A percentile compares a stretch with the other conserved stretches of the same genome.
These are phyloP conservation scores for Cyberlindnera misumaiensis DNA, from an alignment of 805 yeast species.

Conservation along the genomic window DNA sequence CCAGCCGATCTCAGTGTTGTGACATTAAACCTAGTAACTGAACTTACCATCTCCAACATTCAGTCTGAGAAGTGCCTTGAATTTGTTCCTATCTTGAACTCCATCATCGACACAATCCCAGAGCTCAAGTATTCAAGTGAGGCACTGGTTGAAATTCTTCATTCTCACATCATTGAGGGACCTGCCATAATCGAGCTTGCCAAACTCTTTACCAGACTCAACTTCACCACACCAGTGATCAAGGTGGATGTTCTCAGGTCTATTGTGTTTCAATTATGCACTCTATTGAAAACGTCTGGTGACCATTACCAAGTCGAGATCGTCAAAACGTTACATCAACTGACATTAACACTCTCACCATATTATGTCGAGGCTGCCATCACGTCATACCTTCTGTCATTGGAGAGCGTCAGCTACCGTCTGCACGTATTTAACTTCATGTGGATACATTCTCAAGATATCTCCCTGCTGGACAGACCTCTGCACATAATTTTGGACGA, in stretches of 20 bases:
- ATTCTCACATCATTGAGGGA: slow-evolving; percentile 7
- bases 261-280: slow-evolving; percentile 17
- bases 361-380: slow-evolving; percentile 69
- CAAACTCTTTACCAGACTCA: slow-evolving; percentile 23
- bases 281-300: slow-evolving; percentile 22
- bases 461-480: slow-evolving; percentile 47
- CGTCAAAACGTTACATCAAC: slow-evolving; percentile 54
- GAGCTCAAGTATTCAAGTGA: slow-evolving; percentile 30
- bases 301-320: slow-evolving; percentile 61
- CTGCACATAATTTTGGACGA: slow-evolving; percentile 64
- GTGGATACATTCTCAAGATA: slow-evolving; percentile 70
- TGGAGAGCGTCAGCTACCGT: slow-evolving; percentile 32
- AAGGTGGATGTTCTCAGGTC: slow-evolving; percentile 14
- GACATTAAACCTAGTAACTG: slow-evolving; percentile 27
- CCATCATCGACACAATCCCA: slow-evolving; percentile 41
- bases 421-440: slow-evolving; percentile 53
- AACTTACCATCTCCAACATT: slow-evolving; percentile 21
- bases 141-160: slow-evolving; percentile 25
- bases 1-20: slow-evolving; percentile 39
- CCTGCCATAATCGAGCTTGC: slow-evolving; percentile 23
- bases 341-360: slow-evolving; percentile 43
- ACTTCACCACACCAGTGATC: slow-evolving; percentile 22
- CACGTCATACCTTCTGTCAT: slow-evolving; percentile 43
- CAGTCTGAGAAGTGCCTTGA: slow-evolving; percentile 18
- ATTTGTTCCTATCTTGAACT: slow-evolving; percentile 29